phyloP scores from a whole-genome alignment of 305 asterid genomes.

The Euphrasia arctica region DNA sequence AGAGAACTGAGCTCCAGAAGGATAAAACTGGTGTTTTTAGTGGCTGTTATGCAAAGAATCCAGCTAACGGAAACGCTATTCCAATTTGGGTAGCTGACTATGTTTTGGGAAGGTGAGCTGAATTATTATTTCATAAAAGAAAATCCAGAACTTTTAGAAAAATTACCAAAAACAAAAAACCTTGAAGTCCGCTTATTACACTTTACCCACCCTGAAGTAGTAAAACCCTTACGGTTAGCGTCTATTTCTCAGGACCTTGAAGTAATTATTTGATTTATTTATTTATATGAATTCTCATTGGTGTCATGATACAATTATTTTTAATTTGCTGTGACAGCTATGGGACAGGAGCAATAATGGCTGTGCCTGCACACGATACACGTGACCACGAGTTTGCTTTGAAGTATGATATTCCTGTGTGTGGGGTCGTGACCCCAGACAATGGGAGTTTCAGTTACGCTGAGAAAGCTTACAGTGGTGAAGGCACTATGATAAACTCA shows the following conservation, averaged over 20 bases:
- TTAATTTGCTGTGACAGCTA: constrained; percentile 50
- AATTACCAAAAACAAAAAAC: background rate
- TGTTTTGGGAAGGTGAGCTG: constrained; percentile 83
- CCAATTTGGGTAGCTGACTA: constrained; percentile 98
- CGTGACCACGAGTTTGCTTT: constrained; percentile 92
- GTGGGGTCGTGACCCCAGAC: constrained; percentile 75
- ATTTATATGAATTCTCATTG: constrained; percentile 16
- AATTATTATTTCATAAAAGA: constrained; percentile 3
- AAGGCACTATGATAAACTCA: constrained; percentile 81
- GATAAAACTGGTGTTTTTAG: constrained; percentile 90
- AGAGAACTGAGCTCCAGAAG: constrained; percentile 97
- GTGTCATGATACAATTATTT: constrained; percentile 18
- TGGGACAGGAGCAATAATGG: constrained; percentile 99
- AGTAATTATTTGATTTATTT: background rate
- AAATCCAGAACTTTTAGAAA: background rate
- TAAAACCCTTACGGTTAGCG: too few species aligned
- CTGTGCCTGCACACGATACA: constrained; percentile 97
- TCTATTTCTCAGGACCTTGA: background rate
- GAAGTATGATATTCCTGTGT: constrained; percentile 69
- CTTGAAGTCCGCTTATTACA: background rate
- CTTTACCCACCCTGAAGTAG: constrained; percentile 1
- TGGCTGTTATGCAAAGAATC: constrained; percentile 91
- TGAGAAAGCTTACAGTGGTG: constrained; percentile 70
- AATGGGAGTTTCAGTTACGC: constrained; percentile 44
- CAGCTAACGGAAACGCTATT: constrained; percentile 71